Evolutionary conservation across 2,329 filamentous ascomycete species (phyloP).

Genomic region (Talaromyces sp.): DNA sequence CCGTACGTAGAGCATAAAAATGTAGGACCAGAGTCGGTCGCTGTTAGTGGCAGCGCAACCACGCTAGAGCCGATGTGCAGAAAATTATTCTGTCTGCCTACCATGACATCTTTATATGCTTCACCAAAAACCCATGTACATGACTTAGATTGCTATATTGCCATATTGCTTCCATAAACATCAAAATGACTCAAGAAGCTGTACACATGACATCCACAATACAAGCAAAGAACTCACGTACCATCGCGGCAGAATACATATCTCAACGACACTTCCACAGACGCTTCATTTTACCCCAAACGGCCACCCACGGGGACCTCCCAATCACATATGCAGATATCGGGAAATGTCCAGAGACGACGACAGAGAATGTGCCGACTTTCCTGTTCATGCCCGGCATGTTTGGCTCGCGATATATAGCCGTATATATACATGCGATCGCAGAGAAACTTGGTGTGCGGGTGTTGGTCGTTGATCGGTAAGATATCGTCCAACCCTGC

Average conservation of each 20-base stretch:
- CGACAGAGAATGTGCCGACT: slow-evolving; percentile 4
- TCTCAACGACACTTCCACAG: slow-evolving; percentile 24
- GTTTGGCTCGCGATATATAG: slow-evolving; percentile 27
- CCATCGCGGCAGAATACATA: slow-evolving; percentile 16
- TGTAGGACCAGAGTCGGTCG: neutral
- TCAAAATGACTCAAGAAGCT: neutral
- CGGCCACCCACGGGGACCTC: slow-evolving; percentile 19
- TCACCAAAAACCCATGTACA: neutral
- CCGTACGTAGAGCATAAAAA: neutral
- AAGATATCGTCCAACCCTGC: slow-evolving; percentile 4
- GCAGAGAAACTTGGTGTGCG: slow-evolving; percentile 26
- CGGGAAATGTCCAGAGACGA: slow-evolving; percentile 14
- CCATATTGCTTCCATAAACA: neutral
- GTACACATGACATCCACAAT: neutral
- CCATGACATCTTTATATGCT: neutral
- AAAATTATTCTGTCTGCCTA: slow-evolving; percentile 1
- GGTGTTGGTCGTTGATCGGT: slow-evolving; percentile 25
- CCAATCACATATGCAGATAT: slow-evolving; percentile 25
- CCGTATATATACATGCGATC: slow-evolving; percentile 23
- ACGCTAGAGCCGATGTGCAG: neutral
- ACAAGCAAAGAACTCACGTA: neutral
- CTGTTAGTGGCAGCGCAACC: neutral
- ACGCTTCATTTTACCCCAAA: slow-evolving; percentile 20
- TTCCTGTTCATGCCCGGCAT: slow-evolving; percentile 28
- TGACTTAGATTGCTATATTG: too few relatives aligned